These are phyloP conservation scores for Arthrobotrys sinensis DNA, from an alignment of 2,329 filamentous ascomycete genomes.

Conservation along the genomic window DNA sequence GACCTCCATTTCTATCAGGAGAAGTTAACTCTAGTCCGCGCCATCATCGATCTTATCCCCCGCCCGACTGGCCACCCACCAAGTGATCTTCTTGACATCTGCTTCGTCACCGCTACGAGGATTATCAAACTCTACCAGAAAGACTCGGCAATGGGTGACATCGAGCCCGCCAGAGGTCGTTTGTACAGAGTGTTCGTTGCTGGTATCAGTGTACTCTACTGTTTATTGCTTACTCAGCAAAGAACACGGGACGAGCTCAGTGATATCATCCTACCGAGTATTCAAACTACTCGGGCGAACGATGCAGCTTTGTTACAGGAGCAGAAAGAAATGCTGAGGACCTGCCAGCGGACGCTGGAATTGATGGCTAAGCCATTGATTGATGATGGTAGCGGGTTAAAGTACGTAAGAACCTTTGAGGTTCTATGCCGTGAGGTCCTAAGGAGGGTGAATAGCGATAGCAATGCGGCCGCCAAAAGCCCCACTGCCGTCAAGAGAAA, in stretches of 20 bases:
- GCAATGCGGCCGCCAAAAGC: constrained; percentile 20
- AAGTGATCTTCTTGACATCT: constrained; percentile 57
- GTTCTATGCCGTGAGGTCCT: constrained; percentile 57
- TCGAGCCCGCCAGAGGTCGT: constrained; percentile 55
- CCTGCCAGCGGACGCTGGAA: constrained; percentile 56
- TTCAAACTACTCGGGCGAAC: constrained; percentile 57
- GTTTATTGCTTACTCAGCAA: constrained; percentile 54
- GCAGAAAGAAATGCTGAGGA: constrained; percentile 57
- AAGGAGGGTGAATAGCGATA: constrained; percentile 49
- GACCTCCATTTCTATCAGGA: constrained; percentile 60
- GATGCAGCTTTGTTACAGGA: constrained; percentile 55
- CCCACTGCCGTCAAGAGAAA: constrained; percentile 48
- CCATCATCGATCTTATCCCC: constrained; percentile 59
- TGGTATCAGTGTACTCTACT: constrained; percentile 57
- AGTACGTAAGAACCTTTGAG: constrained; percentile 60
- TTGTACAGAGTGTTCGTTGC: constrained; percentile 59
- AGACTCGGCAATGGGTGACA: constrained; percentile 59
- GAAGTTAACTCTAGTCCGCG: constrained; percentile 52
- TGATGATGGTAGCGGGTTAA: constrained; percentile 56
- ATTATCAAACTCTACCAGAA: constrained; percentile 60
- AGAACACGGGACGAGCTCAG: constrained; percentile 58
- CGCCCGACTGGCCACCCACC: constrained; percentile 53
- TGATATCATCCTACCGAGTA: constrained; percentile 49
- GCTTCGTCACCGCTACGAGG: constrained; percentile 55
- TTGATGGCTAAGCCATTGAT: constrained; percentile 59